These are phyloP conservation scores for Termitomyces sp. DNA, from an alignment of 1,284 basidiomycete genomes.

Conservation along the genomic window DNA sequence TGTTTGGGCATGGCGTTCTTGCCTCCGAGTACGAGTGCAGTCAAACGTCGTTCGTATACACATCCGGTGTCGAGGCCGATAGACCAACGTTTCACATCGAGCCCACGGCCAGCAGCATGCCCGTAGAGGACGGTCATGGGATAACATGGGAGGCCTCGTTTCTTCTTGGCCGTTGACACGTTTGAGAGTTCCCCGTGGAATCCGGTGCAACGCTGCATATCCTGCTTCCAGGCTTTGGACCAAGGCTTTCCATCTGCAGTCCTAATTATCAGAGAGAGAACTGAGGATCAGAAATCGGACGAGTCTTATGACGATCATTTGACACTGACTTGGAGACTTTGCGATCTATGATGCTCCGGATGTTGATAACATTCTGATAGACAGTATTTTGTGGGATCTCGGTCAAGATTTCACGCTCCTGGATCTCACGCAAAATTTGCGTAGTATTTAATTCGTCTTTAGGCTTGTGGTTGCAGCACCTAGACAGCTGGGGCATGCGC, in stretches of 20 bases:
- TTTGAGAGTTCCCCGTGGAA: conserved; percentile 28
- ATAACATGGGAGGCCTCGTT: conserved; percentile 52
- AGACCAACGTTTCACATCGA: conserved; percentile 76
- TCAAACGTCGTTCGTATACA: conserved; percentile 50
- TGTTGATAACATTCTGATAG: conserved; percentile 74
- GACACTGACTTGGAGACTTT: conserved; percentile 45
- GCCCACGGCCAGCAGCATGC: conserved; percentile 69
- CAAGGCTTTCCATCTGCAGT: conserved; percentile 62
- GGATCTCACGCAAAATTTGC: conserved; percentile 38
- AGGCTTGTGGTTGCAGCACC: conserved; percentile 7
- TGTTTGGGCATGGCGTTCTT: neutral
- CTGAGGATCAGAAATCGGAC: neutral
- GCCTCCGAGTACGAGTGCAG: conserved; percentile 51
- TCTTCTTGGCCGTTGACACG: conserved; percentile 16
- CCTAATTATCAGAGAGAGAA: conserved; percentile 22
- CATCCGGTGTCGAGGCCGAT: conserved; percentile 82
- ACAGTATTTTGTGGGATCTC: conserved; percentile 70
- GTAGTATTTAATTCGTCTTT: conserved; percentile 20
- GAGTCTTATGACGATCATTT: neutral
- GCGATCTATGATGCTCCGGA: conserved; percentile 59
- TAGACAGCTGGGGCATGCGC: conserved; percentile 41
- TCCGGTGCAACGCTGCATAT: conserved; percentile 65
- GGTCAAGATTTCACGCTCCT: conserved; percentile 56
- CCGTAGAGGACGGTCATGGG: conserved; percentile 81
- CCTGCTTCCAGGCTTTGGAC: conserved; percentile 68